Percentiles rank a stretch among this genome's conserved stretches.
Conservation (phyloP, 2,329 filamentous ascomycete species). For the Pseudogymnoascus sp. region DNA sequence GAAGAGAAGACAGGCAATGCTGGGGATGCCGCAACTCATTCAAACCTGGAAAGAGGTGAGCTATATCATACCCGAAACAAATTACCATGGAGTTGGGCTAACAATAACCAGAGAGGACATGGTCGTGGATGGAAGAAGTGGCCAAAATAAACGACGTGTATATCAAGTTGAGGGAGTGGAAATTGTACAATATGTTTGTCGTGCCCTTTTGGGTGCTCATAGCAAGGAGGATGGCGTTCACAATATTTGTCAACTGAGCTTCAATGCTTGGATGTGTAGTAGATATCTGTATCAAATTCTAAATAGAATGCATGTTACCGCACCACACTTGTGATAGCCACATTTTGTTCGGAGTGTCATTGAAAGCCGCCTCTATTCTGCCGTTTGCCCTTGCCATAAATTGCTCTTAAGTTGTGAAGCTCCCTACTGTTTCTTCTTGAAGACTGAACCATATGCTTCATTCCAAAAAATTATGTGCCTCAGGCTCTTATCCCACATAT, state of each 20-base stretch:
- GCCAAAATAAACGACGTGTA: conserved; percentile 41
- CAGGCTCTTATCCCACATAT: not conserved
- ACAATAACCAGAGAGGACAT: conserved; percentile 52
- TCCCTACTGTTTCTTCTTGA: not conserved
- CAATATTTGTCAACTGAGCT: conserved; percentile 7
- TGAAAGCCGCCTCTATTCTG: not conserved
- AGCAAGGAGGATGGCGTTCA: conserved; percentile 10
- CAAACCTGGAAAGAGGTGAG: conserved; percentile 86
- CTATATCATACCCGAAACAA: conserved; percentile 15
- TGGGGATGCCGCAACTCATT: conserved; percentile 89
- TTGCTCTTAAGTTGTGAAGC: not conserved
- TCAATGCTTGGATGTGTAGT: conserved; percentile 7
- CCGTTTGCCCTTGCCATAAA: not conserved
- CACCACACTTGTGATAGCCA: not conserved
- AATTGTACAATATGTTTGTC: conserved; percentile 8
- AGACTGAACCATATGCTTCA: not conserved
- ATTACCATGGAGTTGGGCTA: conserved; percentile 26
- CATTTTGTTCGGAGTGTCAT: not conserved
- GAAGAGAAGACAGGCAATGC: conserved; percentile 82
- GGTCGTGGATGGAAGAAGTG: conserved; percentile 69
- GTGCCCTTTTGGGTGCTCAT: conserved; percentile 3
- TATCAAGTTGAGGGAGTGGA: not conserved
- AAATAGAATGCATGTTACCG: conserved; percentile 9
- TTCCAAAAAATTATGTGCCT: not conserved
- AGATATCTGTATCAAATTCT: not conserved